Evolutionary conservation across 257 asterid genomes (phyloP), one percentile per base, ranked within the genome.

Genomic region (Agastache rugosa): DNA sequence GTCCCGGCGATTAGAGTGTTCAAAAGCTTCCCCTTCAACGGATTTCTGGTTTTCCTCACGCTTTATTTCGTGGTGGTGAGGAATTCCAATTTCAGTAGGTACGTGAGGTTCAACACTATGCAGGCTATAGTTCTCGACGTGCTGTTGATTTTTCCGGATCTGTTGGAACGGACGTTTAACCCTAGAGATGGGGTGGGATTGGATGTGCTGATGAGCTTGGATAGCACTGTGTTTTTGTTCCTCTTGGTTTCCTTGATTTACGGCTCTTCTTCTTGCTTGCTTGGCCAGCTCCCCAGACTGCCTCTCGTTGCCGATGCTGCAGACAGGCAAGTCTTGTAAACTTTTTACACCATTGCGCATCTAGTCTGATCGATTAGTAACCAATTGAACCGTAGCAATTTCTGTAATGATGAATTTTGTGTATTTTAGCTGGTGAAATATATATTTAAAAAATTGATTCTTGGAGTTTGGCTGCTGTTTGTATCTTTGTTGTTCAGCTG

Each of bases 251-350:
- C 73, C 53, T 83, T 92, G 96, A 70, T 92, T 31, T 95, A 95
- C 72, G 98, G 98, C 5, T 84, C 93, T 2, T 85, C 91, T 5
- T 89, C 94, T 22, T 95, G 99, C 75, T 77, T 87, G 84, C 74
- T 95, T 34, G 98, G 99, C 5, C 96, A 89, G 67, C 50, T 92
- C 2, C 98, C 99, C 0, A 80, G 99, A 67, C 81, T 95, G 94
- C 98, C 99, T 7, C 63, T 95, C 71, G 98, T 92, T 68, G 98
- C 99, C 14, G 99, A 95, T 8, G 99, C 98, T 48, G 99, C 99
- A n/a, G 99, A 95, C 82, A 92, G 97, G 90, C 99, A 92, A 80
- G 96, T 94, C 1, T 53, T 89, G 31, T 81, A 23, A 73, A 27
- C 25, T 53, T 11, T 20, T 60, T 62, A 0, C 62, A 48, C 45